These are phyloP conservation scores for Colletotrichum scovillei DNA, from an alignment of 2,329 filamentous ascomycete genomes.

Conservation along the genomic window DNA sequence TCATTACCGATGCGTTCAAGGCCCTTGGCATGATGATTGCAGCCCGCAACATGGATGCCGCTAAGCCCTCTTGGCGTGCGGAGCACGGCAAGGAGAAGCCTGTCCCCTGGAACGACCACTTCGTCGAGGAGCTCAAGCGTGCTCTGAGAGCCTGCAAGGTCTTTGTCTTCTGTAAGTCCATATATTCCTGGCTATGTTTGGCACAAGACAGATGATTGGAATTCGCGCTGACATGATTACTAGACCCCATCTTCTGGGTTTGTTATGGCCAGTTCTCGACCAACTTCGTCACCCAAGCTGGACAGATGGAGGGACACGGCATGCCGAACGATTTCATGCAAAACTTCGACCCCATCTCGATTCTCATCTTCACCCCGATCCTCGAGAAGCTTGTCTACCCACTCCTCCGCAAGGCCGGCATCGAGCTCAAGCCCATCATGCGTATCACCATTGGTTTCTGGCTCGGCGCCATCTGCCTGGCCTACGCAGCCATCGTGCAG, in stretches of 20 bases:
- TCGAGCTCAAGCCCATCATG: conserved; percentile 73
- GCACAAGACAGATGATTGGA: too few relatives aligned
- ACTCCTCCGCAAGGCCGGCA: conserved; percentile 63
- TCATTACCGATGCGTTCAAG: conserved; percentile 74
- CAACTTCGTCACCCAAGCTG: conserved; percentile 74
- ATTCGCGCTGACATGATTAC: neutral
- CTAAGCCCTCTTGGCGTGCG: conserved; percentile 74
- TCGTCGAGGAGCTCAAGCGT: conserved; percentile 79
- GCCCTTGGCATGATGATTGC: conserved; percentile 53
- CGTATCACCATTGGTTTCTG: conserved; percentile 75
- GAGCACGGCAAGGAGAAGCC: conserved; percentile 56
- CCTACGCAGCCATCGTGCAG: conserved; percentile 70
- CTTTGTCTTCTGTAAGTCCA: conserved; percentile 65
- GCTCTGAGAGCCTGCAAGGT: conserved; percentile 75
- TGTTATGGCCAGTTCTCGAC: conserved; percentile 75
- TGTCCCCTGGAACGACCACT: conserved; percentile 74
- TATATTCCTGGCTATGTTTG: neutral
- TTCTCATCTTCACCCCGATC: conserved; percentile 70
- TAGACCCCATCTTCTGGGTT: conserved; percentile 73
- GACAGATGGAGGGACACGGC: conserved; percentile 68
- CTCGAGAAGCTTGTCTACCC: conserved; percentile 63
- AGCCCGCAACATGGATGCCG: conserved; percentile 62
- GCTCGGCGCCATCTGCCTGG: conserved; percentile 63
- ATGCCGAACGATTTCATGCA: conserved; percentile 78
- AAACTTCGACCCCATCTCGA: conserved; percentile 76